These are phyloP conservation scores for Pseudocercospora musae DNA, from an alignment of 2,329 filamentous ascomycete species.

Conservation along the genomic window DNA sequence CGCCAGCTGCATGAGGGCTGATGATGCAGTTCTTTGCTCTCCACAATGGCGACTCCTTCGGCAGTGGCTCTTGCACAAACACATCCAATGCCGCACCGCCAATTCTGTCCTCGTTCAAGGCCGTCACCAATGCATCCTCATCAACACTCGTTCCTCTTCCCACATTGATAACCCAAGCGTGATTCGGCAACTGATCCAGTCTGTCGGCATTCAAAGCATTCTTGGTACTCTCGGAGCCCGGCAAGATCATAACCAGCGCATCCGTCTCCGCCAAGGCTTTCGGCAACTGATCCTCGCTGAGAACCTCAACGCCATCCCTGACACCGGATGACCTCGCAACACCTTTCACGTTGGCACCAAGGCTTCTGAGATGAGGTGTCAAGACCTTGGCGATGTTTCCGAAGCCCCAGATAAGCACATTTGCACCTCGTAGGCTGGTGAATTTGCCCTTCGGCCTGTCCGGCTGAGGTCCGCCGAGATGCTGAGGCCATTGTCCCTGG, in stretches of 20 bases:
- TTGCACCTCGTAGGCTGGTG: conserved; percentile 58
- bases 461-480: conserved; percentile 60
- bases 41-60: conserved; percentile 44
- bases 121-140: conserved; percentile 47
- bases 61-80: conserved; percentile 53
- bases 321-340: conserved; percentile 57
- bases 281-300: conserved; percentile 52
- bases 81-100: conserved; percentile 53
- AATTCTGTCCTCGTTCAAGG: conserved; percentile 46
- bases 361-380: conserved; percentile 51
- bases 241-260: conserved; percentile 66
- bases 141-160: conserved; percentile 62
- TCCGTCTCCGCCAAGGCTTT: conserved; percentile 57
- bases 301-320: conserved; percentile 57
- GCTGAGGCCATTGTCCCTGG: conserved; percentile 56
- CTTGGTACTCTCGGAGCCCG: conserved; percentile 55
- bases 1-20: conserved; percentile 59
- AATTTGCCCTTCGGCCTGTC: conserved; percentile 57
- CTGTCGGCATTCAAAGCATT: conserved; percentile 56
- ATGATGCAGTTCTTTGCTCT: conserved; percentile 53
- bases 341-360: conserved; percentile 59
- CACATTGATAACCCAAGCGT: conserved; percentile 68
- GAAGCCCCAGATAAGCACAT: conserved; percentile 62
- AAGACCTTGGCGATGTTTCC: conserved; percentile 64
- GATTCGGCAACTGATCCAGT: conserved; percentile 53